Percentiles rank a stretch among this genome's conserved stretches.
These are phyloP conservation scores for Pseudogymnoascus sp. DNA, from an alignment of 2,329 filamentous ascomycete genomes.

Conservation along the genomic window DNA sequence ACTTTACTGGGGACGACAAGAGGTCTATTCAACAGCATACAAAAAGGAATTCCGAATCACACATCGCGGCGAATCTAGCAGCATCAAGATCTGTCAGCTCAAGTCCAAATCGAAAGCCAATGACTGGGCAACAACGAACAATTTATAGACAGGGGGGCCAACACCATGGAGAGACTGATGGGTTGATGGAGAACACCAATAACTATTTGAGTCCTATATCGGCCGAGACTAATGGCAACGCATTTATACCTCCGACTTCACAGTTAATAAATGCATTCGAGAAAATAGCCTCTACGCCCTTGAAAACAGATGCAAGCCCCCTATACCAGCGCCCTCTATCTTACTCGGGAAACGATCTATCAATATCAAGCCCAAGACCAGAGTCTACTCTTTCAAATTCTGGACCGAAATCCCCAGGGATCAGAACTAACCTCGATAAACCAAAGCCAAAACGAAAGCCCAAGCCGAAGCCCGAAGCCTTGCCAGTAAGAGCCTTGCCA, in stretches of 20 bases:
- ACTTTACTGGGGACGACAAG: neutral
- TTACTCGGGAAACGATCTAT: neutral
- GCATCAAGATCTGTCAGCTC: constrained; percentile 53
- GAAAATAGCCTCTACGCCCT: neutral
- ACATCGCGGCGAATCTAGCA: constrained; percentile 53
- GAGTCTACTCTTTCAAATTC: neutral
- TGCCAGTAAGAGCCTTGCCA: neutral
- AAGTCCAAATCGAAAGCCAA: constrained; percentile 31
- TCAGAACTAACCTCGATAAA: neutral
- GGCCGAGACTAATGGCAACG: neutral
- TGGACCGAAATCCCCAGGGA: neutral
- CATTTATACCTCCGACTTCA: constrained; percentile 4
- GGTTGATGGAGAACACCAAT: neutral
- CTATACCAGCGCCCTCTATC: neutral
- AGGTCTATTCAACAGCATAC: neutral
- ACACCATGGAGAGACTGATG: neutral
- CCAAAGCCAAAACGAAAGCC: constrained; percentile 23
- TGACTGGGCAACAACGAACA: neutral
- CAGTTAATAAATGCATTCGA: neutral
- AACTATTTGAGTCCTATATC: constrained; percentile 1
- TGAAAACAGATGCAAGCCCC: neutral
- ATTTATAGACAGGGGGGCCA: neutral
- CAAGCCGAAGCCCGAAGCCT: constrained; percentile 15
- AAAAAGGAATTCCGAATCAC: constrained; percentile 31
- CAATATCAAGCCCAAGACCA: neutral